Evolutionary conservation across 164 flowering plant genomes (phyloP).

Genomic region (Chimonanthus praecox): DNA sequence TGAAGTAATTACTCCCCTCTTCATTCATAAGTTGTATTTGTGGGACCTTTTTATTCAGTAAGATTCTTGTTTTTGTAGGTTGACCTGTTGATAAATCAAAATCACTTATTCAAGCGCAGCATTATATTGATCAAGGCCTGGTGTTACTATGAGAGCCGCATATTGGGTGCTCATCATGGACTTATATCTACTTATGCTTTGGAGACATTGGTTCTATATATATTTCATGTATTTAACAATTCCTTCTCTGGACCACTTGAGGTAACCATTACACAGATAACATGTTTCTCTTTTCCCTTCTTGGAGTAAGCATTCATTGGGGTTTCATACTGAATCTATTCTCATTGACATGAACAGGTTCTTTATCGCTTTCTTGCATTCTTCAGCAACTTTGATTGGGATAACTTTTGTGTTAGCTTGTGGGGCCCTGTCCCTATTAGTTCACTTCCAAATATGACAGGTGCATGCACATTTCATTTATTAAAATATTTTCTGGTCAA

Average conservation of each 20-base stretch:
- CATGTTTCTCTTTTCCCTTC: background rate
- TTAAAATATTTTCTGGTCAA: too few species aligned
- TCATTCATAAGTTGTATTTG: background rate
- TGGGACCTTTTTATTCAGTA: background rate
- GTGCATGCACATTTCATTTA: constrained; percentile 25
- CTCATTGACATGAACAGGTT: constrained; percentile 41
- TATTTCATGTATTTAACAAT: constrained; percentile 89
- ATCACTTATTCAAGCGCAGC: constrained; percentile 91
- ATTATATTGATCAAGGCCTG: constrained; percentile 96
- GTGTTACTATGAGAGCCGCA: constrained; percentile 99
- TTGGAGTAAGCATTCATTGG: background rate
- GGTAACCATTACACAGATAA: constrained; percentile 29
- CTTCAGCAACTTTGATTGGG: constrained; percentile 98
- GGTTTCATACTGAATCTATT: background rate
- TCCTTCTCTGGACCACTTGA: constrained; percentile 94
- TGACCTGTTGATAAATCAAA: constrained; percentile 71
- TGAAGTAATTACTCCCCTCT: background rate
- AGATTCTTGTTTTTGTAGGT: constrained; percentile 40
- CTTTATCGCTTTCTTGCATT: constrained; percentile 93
- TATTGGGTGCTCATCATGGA: constrained; percentile 99
- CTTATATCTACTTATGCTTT: constrained; percentile 96
- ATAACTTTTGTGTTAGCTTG: constrained; percentile 86
- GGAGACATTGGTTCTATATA: constrained; percentile 95
- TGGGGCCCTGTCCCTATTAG: constrained; percentile 90
- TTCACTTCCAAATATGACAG: constrained; percentile 83